These are phyloP conservation scores for Leishmania aethiopica DNA, from an alignment of 208 protist genomes.

Conservation along the genomic window DNA sequence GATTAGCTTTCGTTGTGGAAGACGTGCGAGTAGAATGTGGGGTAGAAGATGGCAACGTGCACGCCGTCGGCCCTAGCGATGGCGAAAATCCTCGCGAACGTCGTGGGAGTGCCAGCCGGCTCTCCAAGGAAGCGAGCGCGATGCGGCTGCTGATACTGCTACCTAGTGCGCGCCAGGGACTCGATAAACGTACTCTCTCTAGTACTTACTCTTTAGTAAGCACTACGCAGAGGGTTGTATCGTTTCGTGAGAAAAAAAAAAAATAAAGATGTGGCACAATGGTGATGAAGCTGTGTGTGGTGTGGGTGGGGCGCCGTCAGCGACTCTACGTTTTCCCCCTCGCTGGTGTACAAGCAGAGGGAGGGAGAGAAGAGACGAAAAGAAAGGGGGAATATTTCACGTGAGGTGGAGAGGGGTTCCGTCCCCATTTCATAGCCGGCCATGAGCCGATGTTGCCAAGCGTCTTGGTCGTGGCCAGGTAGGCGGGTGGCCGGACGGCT, in stretches of 20 bases:
- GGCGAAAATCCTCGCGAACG: background rate
- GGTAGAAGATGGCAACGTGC: background rate
- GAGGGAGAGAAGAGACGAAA: background rate
- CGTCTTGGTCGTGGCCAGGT: background rate
- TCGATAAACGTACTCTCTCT: background rate
- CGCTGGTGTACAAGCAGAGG: background rate
- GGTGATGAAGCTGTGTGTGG: background rate
- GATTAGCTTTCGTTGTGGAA: background rate
- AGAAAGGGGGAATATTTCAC: background rate
- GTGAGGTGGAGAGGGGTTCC: background rate
- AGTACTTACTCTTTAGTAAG: background rate
- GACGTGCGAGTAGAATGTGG: background rate
- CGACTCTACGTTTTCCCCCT: background rate
- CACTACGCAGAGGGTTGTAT: background rate
- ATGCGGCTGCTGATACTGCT: background rate
- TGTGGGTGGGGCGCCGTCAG: background rate
- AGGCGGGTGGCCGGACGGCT: background rate
- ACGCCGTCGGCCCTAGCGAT: background rate
- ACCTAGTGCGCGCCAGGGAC: background rate
- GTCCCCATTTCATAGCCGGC: background rate
- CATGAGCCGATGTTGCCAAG: background rate
- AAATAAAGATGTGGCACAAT: background rate
- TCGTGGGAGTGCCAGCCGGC: background rate
- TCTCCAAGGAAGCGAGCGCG: background rate
- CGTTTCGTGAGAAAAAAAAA: constrained; percentile 4